Evolutionary conservation across 2,329 filamentous ascomycete genomes (phyloP).

Genomic region (Aureobasidium musti): DNA sequence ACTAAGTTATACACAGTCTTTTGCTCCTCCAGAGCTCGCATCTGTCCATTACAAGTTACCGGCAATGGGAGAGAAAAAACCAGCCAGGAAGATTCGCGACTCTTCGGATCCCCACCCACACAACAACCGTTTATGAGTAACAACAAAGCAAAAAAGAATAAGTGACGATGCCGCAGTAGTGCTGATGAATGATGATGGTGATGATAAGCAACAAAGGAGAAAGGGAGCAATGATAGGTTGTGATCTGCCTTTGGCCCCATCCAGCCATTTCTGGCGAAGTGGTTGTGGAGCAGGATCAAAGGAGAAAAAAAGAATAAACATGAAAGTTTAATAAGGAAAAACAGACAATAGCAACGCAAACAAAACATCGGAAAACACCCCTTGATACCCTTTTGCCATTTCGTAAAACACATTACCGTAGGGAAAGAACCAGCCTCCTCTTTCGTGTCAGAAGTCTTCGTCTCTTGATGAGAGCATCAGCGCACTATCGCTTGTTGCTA

Average conservation of each 20-base stretch:
- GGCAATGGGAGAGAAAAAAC: neutral
- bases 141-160: slow-evolving; percentile 14
- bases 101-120: slow-evolving; percentile 24
- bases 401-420: slow-evolving; percentile 27
- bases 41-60: slow-evolving; percentile 22
- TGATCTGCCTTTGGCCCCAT: neutral
- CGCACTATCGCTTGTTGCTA: slow-evolving; percentile 22
- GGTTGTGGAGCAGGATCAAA: neutral
- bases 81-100: neutral
- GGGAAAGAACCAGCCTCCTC: slow-evolving; percentile 2
- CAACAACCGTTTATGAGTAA: slow-evolving; percentile 9
- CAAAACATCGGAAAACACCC: slow-evolving; percentile 13
- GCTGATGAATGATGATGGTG: slow-evolving; percentile 1
- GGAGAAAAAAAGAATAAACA: slow-evolving; percentile 14
- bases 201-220: slow-evolving; percentile 16
- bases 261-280: neutral
- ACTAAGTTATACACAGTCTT: slow-evolving; percentile 3
- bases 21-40: neutral
- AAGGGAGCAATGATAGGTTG: neutral
- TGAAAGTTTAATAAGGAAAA: slow-evolving; percentile 2
- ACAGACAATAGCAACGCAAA: slow-evolving; percentile 8
- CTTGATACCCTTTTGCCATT: neutral
- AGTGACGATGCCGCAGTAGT: neutral
- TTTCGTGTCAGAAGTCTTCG: neutral
- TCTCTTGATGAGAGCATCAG: slow-evolving; percentile 3